Percentiles rank a stretch among this genome's conserved stretches.
Conservation (phyloP, 169 alveolate genomes). For the Cryptosporidium viatorum region DNA sequence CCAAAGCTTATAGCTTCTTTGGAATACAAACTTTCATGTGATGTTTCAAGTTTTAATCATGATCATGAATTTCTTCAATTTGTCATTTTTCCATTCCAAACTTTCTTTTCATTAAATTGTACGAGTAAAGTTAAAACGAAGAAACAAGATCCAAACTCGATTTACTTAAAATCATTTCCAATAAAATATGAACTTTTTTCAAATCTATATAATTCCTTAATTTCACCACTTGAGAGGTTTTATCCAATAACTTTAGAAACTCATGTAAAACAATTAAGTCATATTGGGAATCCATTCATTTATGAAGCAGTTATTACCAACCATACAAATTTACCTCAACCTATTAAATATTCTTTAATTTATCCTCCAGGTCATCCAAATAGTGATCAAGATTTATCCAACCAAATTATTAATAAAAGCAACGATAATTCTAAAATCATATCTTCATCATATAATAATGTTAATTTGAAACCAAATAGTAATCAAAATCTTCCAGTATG, state of each 20-base stretch:
- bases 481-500: conserved; percentile 21
- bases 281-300: conserved; percentile 22
- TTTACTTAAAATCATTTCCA: conserved; percentile 49
- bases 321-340: conserved; percentile 36
- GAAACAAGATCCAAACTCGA: background rate
- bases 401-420: background rate
- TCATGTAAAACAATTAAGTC: background rate
- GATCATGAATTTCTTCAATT: conserved; percentile 15
- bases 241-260: conserved; percentile 39
- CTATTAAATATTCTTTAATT: conserved; percentile 11
- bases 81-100: conserved; percentile 30
- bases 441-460: background rate
- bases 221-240: background rate
- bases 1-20: conserved; percentile 12
- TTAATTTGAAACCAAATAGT: background rate
- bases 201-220: conserved; percentile 6
- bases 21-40: conserved; percentile 16
- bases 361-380: conserved; percentile 46
- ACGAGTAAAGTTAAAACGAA: too few relatives aligned
- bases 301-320: conserved; percentile 53
- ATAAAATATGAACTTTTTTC: conserved; percentile 3
- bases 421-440: background rate
- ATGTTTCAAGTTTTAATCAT: background rate
- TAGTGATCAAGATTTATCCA: background rate
- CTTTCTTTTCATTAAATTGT: background rate